A percentile compares a stretch with the other conserved stretches of the same genome.
phyloP scores from a whole-genome alignment of 176 grass and related monocot species.

The Elaeis guineensis region DNA sequence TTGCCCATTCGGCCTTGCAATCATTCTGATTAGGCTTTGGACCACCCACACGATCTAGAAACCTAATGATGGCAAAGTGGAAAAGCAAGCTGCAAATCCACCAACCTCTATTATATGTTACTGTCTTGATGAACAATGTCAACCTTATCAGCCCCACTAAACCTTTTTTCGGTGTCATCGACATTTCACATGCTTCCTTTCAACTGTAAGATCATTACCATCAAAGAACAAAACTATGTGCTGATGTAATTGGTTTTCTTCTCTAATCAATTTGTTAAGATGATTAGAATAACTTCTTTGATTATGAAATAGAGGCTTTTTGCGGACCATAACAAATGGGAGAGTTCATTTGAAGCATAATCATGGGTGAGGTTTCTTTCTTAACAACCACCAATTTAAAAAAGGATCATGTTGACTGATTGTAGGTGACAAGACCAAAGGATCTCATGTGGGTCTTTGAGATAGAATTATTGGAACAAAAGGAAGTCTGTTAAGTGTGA shows the following conservation, averaged over 20 bases:
- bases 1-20: slow-evolving; percentile 5
- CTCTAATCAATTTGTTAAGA: slow-evolving; percentile 28
- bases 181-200: background rate
- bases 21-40: slow-evolving; percentile 24
- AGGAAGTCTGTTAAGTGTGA: too few relatives aligned
- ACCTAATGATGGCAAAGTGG: slow-evolving; percentile 13
- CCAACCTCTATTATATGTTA: slow-evolving; percentile 16
- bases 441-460: too few relatives aligned
- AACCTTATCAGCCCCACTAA: too few relatives aligned
- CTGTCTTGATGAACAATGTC: background rate
- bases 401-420: too few relatives aligned
- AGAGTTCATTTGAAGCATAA: slow-evolving; percentile 44
- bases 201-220: slow-evolving; percentile 29
- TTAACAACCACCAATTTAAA: slow-evolving; percentile 24
- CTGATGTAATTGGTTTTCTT: background rate
- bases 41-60: slow-evolving; percentile 13
- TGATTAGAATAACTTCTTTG: too few relatives aligned
- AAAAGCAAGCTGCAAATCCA: slow-evolving; percentile 19
- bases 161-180: background rate
- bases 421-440: too few relatives aligned
- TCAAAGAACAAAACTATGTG: slow-evolving; percentile 17
- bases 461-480: too few relatives aligned
- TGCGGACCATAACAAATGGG: too few relatives aligned
- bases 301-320: background rate
- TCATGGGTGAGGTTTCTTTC: slow-evolving; percentile 27